Evolutionary conservation across 1,284 basidiomycete genomes (phyloP), one percentile per base, ranked within the genome.

Genomic region (Xerocomus nothofagi): DNA sequence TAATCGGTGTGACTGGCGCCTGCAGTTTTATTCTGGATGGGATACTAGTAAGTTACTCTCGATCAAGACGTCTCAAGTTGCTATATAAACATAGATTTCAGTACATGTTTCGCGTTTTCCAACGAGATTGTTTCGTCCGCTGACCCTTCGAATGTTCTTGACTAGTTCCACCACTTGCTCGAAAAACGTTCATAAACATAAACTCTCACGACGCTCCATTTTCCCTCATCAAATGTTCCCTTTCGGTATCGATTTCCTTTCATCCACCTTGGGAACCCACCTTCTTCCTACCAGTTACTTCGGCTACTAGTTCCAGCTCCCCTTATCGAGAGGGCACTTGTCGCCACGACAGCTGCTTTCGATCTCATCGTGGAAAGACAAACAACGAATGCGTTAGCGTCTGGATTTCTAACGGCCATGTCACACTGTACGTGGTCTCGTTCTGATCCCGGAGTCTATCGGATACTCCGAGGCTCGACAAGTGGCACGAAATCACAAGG

Each of bases 341-440:
- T 18, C 8, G 23, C n/a, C 29, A 47, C 31, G 29, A 27, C 10
- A 36, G 29, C 7, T 10, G 23, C 26, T 36, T 36, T 30, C 6
- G n/a, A 32, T 20, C 21, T 18, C 12, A 37, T 30, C 50, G 40
- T 47, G 54, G 50, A 57, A 53, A 43, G 31, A 20, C n/a, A 44
- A 47, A 14, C 17, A 31, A 39, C 32, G 20, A 43, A 47, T 33
- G 26, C 4, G 29, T 33, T 11, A 39, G 10, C 14, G 26, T 54
- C 26, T 39, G 10, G 46, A 21, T 37, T 1, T 27, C 46, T 4
- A n/a, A 42, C 6, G 36, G 42, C 10, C 9, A 2, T 47, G 18
- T 15, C 17, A 27, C 10, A 27, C 2, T 33, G 9, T 6, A 18
- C 39, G 14, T 9, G 6, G 21, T 23, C 6, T 21, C 5, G n/a